Conservation (phyloP, 257 asterid species). For the Jacaranda copaia region DNA sequence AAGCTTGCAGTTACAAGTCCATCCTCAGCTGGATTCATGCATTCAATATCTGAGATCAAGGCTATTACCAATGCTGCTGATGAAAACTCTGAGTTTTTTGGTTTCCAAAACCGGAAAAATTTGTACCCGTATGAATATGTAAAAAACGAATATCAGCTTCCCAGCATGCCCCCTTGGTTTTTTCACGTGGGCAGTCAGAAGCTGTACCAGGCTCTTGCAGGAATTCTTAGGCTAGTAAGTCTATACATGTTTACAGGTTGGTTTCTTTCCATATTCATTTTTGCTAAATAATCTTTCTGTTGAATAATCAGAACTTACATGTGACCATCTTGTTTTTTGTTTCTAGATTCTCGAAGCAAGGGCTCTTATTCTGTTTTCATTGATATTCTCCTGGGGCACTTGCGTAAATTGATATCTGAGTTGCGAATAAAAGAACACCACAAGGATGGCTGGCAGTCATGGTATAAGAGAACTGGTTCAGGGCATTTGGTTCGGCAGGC, state of each 20-base stretch:
- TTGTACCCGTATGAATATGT: constrained; percentile 44
- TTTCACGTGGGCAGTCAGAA: constrained; percentile 68
- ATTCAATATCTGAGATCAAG: constrained; percentile 84
- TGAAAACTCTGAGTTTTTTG: constrained; percentile 46
- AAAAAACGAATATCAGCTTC: constrained; percentile 64
- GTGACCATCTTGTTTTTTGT: constrained; percentile 37
- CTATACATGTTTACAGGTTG: constrained; percentile 77
- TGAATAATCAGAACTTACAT: constrained; percentile 32
- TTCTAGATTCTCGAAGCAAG: constrained; percentile 64
- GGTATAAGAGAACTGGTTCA: constrained; percentile 78
- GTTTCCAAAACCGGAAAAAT: constrained; percentile 49
- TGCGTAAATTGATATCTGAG: constrained; percentile 74
- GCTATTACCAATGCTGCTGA: constrained; percentile 43
- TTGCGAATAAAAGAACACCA: constrained; percentile 68
- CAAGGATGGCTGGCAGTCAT: constrained; percentile 83
- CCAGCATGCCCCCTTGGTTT: constrained; percentile 98
- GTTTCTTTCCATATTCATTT: constrained; percentile 32
- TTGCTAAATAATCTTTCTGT: constrained; percentile 33
- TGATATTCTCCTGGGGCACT: constrained; percentile 81
- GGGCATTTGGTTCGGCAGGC: constrained; percentile 93
- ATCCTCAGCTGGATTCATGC: constrained; percentile 78
- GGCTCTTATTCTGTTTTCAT: constrained; percentile 71
- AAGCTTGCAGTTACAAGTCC: constrained; percentile 63
- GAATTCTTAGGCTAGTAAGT: constrained; percentile 84
- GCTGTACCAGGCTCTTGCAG: constrained; percentile 79